Evolutionary conservation across 2,329 filamentous ascomycete species (phyloP).

Genomic region (Samsoniella hepiali): DNA sequence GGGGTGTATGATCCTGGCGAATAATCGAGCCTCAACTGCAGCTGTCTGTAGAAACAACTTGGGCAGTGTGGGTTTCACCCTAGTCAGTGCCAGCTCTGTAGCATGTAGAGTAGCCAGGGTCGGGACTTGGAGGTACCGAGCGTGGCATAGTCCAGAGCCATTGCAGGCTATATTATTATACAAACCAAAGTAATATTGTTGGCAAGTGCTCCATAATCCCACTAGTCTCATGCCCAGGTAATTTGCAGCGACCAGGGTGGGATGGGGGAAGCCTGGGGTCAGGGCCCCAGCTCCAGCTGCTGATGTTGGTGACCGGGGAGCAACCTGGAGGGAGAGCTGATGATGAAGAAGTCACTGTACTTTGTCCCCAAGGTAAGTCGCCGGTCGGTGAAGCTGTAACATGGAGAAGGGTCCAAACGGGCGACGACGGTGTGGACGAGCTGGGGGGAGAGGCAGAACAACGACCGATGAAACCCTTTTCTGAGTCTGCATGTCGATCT

Average conservation of each 20-base stretch:
- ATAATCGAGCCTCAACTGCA: conserved; percentile 17
- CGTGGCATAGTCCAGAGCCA: not conserved
- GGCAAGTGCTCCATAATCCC: conserved; percentile 9
- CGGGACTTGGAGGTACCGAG: not conserved
- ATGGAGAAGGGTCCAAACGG: not conserved
- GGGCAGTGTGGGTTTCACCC: conserved; percentile 12
- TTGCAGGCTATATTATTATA: not conserved
- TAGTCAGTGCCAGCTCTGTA: conserved; percentile 11
- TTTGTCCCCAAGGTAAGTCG: not conserved
- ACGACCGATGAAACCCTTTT: conserved; percentile 9
- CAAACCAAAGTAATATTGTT: conserved; percentile 9
- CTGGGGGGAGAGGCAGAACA: not conserved
- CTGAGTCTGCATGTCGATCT: conserved; percentile 12
- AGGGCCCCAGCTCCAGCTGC: conserved; percentile 9
- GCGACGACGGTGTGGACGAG: not conserved
- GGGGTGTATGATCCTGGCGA: conserved; percentile 14
- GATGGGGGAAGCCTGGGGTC: conserved; percentile 11
- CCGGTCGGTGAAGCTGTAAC: not conserved
- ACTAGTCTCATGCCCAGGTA: conserved; percentile 11
- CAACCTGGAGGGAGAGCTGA: not conserved
- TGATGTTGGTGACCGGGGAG: conserved; percentile 3
- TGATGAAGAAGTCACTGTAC: not conserved
- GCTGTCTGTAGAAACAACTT: conserved; percentile 1
- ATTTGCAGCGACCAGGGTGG: conserved; percentile 8
- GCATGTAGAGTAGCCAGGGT: conserved; percentile 12